Evolutionary conservation across 495 filamentous ascomycete species (phyloP).

Genomic region (Podospora conica): DNA sequence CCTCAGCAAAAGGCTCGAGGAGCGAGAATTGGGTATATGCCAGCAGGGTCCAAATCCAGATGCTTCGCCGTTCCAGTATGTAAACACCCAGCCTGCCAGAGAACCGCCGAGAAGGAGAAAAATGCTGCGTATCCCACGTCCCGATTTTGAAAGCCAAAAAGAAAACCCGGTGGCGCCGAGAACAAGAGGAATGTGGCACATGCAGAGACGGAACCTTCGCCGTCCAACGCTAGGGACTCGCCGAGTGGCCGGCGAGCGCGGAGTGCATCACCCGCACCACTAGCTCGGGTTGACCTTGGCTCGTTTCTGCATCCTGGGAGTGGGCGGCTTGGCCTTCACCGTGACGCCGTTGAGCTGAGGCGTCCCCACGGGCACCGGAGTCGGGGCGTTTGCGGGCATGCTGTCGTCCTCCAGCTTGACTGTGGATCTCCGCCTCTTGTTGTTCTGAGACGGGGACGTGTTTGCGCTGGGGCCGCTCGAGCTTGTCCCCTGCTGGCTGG

Average conservation of each 20-base stretch:
- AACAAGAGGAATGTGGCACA: background rate
- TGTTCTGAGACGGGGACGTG: conserved; percentile 74
- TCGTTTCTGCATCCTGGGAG: conserved; percentile 43
- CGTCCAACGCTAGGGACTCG: too few relatives aligned
- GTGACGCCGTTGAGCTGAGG: conserved; percentile 43
- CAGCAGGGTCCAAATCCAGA: conserved; percentile 17
- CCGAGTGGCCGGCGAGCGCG: too few relatives aligned
- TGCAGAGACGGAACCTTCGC: background rate
- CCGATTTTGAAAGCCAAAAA: background rate
- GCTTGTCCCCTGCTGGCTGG: conserved; percentile 63
- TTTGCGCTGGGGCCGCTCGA: conserved; percentile 73
- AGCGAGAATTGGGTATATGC: conserved; percentile 18
- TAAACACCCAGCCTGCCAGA: conserved; percentile 1
- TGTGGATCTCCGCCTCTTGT: conserved; percentile 71
- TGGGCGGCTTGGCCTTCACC: conserved; percentile 38
- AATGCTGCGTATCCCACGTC: background rate
- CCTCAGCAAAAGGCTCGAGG: conserved; percentile 6
- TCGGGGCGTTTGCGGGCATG: conserved; percentile 39
- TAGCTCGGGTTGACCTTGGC: conserved; percentile 29
- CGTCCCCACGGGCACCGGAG: conserved; percentile 33
- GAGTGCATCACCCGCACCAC: too few relatives aligned
- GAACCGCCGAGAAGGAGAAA: background rate
- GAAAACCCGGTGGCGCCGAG: conserved; percentile 2
- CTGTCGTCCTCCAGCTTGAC: conserved; percentile 71
- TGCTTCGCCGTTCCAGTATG: conserved; percentile 13